A percentile compares a stretch with the other conserved stretches of the same genome.
These are phyloP conservation scores for Vararia minispora DNA, from an alignment of 768 basidiomycete genomes.

Conservation along the genomic window DNA sequence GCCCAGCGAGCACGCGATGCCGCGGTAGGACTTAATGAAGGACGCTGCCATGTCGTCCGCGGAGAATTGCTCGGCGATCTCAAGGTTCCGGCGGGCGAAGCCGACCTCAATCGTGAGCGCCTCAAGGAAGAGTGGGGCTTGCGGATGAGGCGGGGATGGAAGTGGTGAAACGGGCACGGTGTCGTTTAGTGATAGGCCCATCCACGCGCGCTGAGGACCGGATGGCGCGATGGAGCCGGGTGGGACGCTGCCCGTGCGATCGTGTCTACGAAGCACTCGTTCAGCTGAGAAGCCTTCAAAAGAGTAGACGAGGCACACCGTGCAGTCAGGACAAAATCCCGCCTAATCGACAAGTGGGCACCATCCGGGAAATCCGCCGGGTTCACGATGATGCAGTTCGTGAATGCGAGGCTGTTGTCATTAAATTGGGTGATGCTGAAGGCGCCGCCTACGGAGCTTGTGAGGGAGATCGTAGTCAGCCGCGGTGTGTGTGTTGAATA, in stretches of 20 bases:
- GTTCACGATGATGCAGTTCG: slow-evolving; percentile 75
- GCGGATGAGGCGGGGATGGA: slow-evolving; percentile 29
- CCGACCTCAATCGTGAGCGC: slow-evolving; percentile 74
- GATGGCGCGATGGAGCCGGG: slow-evolving; percentile 71
- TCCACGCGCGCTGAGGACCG: slow-evolving; percentile 78
- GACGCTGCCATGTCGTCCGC: slow-evolving; percentile 75
- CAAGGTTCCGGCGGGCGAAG: slow-evolving; percentile 42
- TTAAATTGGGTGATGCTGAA: no score
- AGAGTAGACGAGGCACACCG: slow-evolving; percentile 33
- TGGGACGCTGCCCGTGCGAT: slow-evolving; percentile 59
- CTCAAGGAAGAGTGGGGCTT: slow-evolving; percentile 53
- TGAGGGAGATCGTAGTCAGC: no score
- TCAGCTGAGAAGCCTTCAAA: not conserved
- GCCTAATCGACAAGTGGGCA: slow-evolving; percentile 69
- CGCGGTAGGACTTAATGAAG: slow-evolving; percentile 66
- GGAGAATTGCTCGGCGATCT: slow-evolving; percentile 63
- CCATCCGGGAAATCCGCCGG: slow-evolving; percentile 64
- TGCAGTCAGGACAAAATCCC: slow-evolving; percentile 58
- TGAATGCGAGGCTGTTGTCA: slow-evolving; percentile 67
- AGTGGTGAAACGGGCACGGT: slow-evolving; percentile 59
- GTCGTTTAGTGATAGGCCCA: slow-evolving; percentile 78
- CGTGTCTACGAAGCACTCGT: slow-evolving; percentile 39
- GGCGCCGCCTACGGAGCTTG: no score
- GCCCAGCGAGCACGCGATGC: slow-evolving; percentile 56
- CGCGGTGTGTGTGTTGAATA: no score